phyloP scores from a whole-genome alignment of 306 rosid genomes.

The Citrullus mucosospermus region DNA sequence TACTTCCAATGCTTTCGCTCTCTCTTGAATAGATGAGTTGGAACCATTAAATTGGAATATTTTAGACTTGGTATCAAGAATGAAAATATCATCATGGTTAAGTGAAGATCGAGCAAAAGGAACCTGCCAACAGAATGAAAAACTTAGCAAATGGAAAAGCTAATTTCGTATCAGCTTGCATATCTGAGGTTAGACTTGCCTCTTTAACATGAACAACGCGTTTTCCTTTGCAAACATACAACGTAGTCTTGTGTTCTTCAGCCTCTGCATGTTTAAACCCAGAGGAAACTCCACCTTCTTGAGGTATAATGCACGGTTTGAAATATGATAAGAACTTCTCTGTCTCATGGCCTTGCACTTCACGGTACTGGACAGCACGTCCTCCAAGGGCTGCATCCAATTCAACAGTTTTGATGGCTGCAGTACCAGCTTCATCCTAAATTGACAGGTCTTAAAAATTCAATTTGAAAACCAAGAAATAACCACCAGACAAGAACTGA shows the following conservation, averaged over 20 bases:
- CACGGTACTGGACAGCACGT: constrained; percentile 96
- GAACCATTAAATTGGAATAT: constrained; percentile 92
- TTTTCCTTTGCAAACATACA: constrained; percentile 79
- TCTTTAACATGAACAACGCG: constrained; percentile 92
- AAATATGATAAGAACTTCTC: constrained; percentile 80
- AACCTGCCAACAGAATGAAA: constrained; percentile 37
- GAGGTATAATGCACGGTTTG: constrained; percentile 92
- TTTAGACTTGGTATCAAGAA: constrained; percentile 82
- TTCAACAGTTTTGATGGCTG: constrained; percentile 92
- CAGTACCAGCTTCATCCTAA: constrained; percentile 96
- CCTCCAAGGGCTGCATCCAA: constrained; percentile 97
- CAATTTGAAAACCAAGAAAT: constrained; percentile 6
- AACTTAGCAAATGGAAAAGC: constrained; percentile 11
- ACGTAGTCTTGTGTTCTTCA: constrained; percentile 56
- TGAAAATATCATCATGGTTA: constrained; percentile 79
- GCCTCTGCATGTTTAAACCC: constrained; percentile 84
- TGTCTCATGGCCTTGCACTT: constrained; percentile 88
- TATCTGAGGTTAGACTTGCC: constrained; percentile 34
- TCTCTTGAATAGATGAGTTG: constrained; percentile 92
- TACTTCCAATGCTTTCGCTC: constrained; percentile 95
- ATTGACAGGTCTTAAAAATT: constrained; percentile 17
- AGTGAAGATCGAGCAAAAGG: constrained; percentile 77
- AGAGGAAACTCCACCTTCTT: constrained; percentile 83
- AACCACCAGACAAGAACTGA: neutral
- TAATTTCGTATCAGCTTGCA: neutral